Percentiles rank a stretch among this genome's conserved stretches.
Evolutionary conservation across 1,139 yeast species (phyloP).

Genomic region (Yueomyces sp.): DNA sequence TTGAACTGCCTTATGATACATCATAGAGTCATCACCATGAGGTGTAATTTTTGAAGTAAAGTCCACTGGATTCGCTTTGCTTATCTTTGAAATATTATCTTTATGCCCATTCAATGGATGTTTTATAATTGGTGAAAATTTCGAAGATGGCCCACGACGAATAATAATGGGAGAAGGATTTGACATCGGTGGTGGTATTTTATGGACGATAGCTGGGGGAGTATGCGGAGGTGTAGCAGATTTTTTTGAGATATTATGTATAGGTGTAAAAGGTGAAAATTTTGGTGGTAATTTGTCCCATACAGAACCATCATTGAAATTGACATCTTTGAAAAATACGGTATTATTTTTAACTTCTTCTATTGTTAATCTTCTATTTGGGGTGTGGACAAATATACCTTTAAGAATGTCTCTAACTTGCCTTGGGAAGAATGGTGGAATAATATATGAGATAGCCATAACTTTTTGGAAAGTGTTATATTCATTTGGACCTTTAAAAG

Average conservation of each 20-base stretch:
- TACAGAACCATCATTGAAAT: constrained; percentile 45
- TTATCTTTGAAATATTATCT: no score
- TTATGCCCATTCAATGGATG: no score
- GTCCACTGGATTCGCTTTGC: no score
- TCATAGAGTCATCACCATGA: no score
- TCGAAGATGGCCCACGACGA: no score
- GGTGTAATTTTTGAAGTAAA: no score
- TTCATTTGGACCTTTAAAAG: constrained; percentile 93
- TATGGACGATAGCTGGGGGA: no score
- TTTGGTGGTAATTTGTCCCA: constrained; percentile 69
- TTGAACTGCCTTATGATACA: no score
- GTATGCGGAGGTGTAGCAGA: no score
- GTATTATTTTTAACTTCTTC: constrained; percentile 41
- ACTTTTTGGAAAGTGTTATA: constrained; percentile 90
- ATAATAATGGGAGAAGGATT: no score
- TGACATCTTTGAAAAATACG: constrained; percentile 36
- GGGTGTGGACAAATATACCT: constrained; percentile 49
- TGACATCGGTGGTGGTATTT: no score
- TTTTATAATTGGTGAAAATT: no score
- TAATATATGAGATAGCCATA: constrained; percentile 69
- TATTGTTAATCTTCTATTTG: constrained; percentile 58
- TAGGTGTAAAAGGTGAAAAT: not conserved
- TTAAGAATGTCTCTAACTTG: constrained; percentile 63
- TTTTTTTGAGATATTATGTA: not conserved
- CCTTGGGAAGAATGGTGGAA: constrained; percentile 66